Base-by-base conservation (phyloP, 2,329 filamentous ascomycete species). In the Mycosphaerelloides madeirae region DNA sequence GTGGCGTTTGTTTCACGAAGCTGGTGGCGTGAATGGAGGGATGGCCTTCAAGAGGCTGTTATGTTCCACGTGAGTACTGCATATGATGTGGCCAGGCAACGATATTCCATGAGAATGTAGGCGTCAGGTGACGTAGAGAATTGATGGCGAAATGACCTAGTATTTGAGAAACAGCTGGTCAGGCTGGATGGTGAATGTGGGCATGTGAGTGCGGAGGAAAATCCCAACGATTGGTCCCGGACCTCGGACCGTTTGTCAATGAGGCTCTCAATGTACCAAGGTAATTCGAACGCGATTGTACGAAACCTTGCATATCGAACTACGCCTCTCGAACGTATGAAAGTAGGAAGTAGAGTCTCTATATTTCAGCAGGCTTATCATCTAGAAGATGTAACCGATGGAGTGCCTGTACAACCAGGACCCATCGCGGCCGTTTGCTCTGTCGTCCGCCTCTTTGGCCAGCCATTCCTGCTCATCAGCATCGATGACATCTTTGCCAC, bases 401-500 rank as follows among this genome's bases (percentile, higher is more conserved):
- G 57, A 55, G 44, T 60, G 55, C 15, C 52, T 44, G 45, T 60
- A 60, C 25, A 56, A 38, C 50, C 52, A 53, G 31, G 39, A 38
- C 18, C 41, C 50, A 29, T 44, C 42, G 6, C 38, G 48, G n/a
- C 58, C 58, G 35, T 34, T 53, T 4, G 58, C 57, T 41, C 50
- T 55, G 19, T 57, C 54, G 15, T 55, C 50, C 13, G 53, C 55
- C 42, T 61, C 59, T 52, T 60, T 61, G 18, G 42, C 56, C 11
- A 62, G 43, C 59, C 59, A 62, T 37, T 55, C 51, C 39, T 57
- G 53, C 59, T 80, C 78, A 49, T 81, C 81, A 0, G 70, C 71
- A 46, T 83, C 79, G 43, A 83, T 77, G 16, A 70, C 55, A 16
- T 78, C 78, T 68, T 55, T 83, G 73, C 79, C 78, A 78, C 32